Evolutionary conservation across 1,284 basidiomycete species (phyloP).

Genomic region (Pascua sp.): DNA sequence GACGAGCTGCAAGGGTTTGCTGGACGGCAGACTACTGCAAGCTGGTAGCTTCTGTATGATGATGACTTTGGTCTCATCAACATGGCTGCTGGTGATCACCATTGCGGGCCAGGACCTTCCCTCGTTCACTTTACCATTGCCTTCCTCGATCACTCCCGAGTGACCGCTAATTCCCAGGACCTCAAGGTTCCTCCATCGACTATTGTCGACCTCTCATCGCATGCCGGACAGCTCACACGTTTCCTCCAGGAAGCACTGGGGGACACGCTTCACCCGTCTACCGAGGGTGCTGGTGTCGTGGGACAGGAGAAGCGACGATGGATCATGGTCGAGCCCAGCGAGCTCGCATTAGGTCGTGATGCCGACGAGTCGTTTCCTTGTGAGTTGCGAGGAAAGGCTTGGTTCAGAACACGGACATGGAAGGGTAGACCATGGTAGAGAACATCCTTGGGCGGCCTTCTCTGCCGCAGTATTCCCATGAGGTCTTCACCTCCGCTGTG

Average conservation of each 20-base stretch:
- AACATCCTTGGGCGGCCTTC: too few species aligned
- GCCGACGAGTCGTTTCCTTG: slow-evolving; percentile 24
- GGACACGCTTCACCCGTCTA: slow-evolving; percentile 62
- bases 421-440: too few species aligned
- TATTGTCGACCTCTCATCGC: slow-evolving; percentile 87
- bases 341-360: slow-evolving; percentile 64
- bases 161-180: slow-evolving; percentile 58
- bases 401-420: background rate
- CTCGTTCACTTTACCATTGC: too few species aligned
- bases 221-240: slow-evolving; percentile 88
- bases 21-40: too few species aligned
- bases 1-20: background rate
- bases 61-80: too few species aligned
- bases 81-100: too few species aligned
- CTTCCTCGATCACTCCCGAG: too few species aligned
- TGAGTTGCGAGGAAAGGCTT: slow-evolving; percentile 11
- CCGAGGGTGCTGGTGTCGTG: slow-evolving; percentile 9
- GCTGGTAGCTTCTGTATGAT: too few species aligned
- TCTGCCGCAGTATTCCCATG: too few species aligned
- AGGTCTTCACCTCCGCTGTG: too few species aligned
- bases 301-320: slow-evolving; percentile 24
- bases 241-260: slow-evolving; percentile 66
- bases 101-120: too few species aligned
- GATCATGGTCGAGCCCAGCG: slow-evolving; percentile 79
- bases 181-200: slow-evolving; percentile 78